Conservation (phyloP, 1,139 yeast species). For the Taphrina communis region DNA sequence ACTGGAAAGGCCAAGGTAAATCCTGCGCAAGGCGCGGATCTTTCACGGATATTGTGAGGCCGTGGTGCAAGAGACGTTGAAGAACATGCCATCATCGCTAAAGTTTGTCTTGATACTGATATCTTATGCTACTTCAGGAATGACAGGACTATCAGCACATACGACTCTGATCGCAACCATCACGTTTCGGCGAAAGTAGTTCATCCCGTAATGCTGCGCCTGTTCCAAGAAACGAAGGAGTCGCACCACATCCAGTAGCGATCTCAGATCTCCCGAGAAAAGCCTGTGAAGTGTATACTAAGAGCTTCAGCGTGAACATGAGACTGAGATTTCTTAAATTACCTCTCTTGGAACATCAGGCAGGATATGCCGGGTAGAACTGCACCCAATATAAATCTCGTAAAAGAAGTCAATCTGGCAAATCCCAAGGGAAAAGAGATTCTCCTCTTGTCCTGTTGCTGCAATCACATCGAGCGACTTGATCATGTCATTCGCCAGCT, state of each 20-base stretch:
- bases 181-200: constrained; percentile 5
- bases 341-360: constrained; percentile 2
- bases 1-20: neutral
- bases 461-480: constrained; percentile 12
- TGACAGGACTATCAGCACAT: constrained; percentile 13
- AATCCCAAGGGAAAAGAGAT: constrained; percentile 4
- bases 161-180: neutral
- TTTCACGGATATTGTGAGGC: constrained; percentile 3
- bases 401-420: constrained; percentile 11
- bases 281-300: constrained; percentile 14
- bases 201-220: constrained; percentile 14
- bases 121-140: constrained; percentile 5
- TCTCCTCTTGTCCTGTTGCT: neutral
- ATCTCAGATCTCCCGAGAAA: neutral
- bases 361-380: neutral
- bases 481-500: constrained; percentile 7
- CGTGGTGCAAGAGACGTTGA: constrained; percentile 7
- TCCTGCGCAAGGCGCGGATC: neutral
- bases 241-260: constrained; percentile 5
- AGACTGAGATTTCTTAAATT: neutral
- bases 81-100: neutral
- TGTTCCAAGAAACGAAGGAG: constrained; percentile 12
- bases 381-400: neutral
- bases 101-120: neutral
- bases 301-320: neutral